These are phyloP conservation scores for Castanopsis chinensis DNA, from an alignment of 306 rosid genomes.

Conservation along the genomic window DNA sequence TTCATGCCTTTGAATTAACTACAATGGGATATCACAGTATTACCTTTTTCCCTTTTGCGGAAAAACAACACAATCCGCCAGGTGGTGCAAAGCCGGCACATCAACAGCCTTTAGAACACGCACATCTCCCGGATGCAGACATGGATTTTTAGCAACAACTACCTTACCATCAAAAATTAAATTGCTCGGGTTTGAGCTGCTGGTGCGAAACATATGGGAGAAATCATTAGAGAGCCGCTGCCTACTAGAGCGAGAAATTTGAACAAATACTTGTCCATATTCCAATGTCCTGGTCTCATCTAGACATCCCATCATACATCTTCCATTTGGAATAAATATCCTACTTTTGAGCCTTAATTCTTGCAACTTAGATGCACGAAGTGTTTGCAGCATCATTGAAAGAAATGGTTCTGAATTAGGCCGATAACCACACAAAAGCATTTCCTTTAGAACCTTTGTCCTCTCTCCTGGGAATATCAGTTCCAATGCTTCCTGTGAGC, in stretches of 20 bases:
- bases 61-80: conserved; percentile 48
- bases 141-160: conserved; percentile 44
- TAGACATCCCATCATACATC: conserved; percentile 47
- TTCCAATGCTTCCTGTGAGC: conserved; percentile 33
- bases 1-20: background rate
- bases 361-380: conserved; percentile 29
- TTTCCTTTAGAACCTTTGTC: conserved; percentile 26
- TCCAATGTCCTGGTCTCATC: conserved; percentile 41
- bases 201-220: background rate
- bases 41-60: conserved; percentile 45
- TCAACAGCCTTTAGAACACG: conserved; percentile 38
- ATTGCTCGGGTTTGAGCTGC: background rate
- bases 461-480: conserved; percentile 31
- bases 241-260: conserved; percentile 6
- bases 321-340: conserved; percentile 34
- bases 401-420: conserved; percentile 47
- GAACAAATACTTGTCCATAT: conserved; percentile 45
- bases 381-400: conserved; percentile 33
- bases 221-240: background rate
- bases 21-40: background rate
- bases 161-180: conserved; percentile 18
- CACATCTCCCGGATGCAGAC: conserved; percentile 45
- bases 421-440: conserved; percentile 32
- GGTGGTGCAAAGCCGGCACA: conserved; percentile 34
- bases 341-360: conserved; percentile 19